Conservation (phyloP, 2,329 filamentous ascomycete genomes). For the Cercospora sp. region DNA sequence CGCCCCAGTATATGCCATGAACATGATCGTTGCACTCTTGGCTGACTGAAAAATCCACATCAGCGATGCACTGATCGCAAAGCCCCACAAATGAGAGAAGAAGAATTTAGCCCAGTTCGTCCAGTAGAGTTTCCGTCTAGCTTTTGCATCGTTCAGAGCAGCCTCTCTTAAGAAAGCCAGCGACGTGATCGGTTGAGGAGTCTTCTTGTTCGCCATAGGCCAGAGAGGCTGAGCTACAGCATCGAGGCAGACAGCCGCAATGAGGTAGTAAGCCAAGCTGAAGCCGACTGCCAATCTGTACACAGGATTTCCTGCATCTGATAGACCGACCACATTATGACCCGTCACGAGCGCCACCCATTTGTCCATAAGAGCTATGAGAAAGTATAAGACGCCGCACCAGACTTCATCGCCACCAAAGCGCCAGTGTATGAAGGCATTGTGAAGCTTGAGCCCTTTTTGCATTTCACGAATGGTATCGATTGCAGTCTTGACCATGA, state of each 20-base stretch:
- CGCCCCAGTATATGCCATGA: conserved; percentile 50
- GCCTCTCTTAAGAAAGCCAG: conserved; percentile 43
- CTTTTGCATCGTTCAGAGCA: conserved; percentile 48
- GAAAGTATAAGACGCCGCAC: conserved; percentile 56
- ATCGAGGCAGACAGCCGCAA: conserved; percentile 58
- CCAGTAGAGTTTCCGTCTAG: conserved; percentile 54
- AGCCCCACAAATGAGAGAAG: conserved; percentile 54
- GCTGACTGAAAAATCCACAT: conserved; percentile 55
- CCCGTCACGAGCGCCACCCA: conserved; percentile 55
- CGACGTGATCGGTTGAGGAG: conserved; percentile 21
- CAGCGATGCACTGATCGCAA: conserved; percentile 52
- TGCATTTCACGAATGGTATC: conserved; percentile 55
- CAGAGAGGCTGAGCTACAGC: conserved; percentile 42
- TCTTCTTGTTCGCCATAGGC: conserved; percentile 27
- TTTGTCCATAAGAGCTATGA: conserved; percentile 57
- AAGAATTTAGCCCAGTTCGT: conserved; percentile 52
- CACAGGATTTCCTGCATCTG: conserved; percentile 36
- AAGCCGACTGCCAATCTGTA: conserved; percentile 54
- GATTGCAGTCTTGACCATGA: conserved; percentile 57
- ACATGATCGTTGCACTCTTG: conserved; percentile 49
- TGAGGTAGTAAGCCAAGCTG: conserved; percentile 58
- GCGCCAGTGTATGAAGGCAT: conserved; percentile 60
- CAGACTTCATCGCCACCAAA: conserved; percentile 57
- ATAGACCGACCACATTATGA: conserved; percentile 42
- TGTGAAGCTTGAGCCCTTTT: conserved; percentile 57